Base-by-base conservation (phyloP, 106 monocot species). In the Iris macrosiphon region DNA sequence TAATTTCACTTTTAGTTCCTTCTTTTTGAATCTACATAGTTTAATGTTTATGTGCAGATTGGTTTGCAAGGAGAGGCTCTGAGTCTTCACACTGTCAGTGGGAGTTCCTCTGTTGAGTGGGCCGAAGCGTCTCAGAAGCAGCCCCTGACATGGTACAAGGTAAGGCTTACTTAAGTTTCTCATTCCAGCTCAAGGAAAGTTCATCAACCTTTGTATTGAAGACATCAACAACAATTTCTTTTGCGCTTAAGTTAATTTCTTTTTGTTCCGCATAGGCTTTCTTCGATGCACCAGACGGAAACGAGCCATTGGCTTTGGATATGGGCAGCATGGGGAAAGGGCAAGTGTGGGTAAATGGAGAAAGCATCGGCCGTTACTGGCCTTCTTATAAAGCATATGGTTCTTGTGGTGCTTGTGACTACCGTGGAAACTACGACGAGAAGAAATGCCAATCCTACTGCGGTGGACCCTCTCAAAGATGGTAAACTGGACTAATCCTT, bases 71-170 rank as follows among this genome's bases (percentile, higher is more conserved):
- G 82, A 22, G 82, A 82, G 57, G 39, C 52, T 25, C 51, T 82
- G 28, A 65, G 46, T 23, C 64, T 82, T 17, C 76, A 76, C 44
- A 72, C 82, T 3, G 52, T 72, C 15, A 68, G 69, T 58, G 73
- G 64, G 38, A 76, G 76, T 39, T 72, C 69, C 27, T 55, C 51
- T 35, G 76, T 82, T 30, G 82, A 82, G 56, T 82, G 82, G 82
- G 65, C 47, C 30, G 82, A 65, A 34, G 49, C 52, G 22, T 69
- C 35, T 55, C 48, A 49, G 18, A 64, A 61, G 33, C 72, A 72
- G 17, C 63, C 82, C 2, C 49, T 82, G 44, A 72, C 76, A 51
- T 82, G 82, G 82, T 82, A 76, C 67, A 82, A 82, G 81, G 81
- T 81, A 22, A 49, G 61, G 16, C 13, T 18, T 39, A 44, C 11